These are phyloP conservation scores for Pseudogymnoascus sp. DNA, from an alignment of 2,329 filamentous ascomycete species.

Conservation along the genomic window DNA sequence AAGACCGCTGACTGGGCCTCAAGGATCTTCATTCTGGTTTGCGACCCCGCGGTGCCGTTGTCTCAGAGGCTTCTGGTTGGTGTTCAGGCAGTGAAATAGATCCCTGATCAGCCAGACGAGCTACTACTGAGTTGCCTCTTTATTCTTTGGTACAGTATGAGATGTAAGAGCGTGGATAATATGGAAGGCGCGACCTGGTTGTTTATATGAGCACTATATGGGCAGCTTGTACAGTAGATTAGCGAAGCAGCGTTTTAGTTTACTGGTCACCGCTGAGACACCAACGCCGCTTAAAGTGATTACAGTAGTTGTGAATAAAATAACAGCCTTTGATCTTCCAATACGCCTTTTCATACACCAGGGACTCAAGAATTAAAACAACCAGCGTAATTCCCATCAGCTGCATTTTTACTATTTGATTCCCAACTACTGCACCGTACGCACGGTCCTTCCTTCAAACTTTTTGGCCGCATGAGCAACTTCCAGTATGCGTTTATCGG, in stretches of 20 bases:
- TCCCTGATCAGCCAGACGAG: not conserved
- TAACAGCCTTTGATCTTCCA: not conserved
- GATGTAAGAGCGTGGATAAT: not conserved
- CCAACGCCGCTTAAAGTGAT: constrained; percentile 3
- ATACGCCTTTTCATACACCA: not conserved
- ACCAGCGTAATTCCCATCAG: not conserved
- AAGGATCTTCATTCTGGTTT: constrained; percentile 57
- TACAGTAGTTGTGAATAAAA: not conserved
- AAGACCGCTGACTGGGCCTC: constrained; percentile 64
- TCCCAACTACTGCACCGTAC: not conserved
- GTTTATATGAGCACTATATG: not conserved
- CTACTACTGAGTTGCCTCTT: not conserved
- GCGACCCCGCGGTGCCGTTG: not conserved
- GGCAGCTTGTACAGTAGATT: not conserved
- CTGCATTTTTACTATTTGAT: not conserved
- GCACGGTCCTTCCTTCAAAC: constrained; percentile 2
- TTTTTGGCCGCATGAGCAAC: constrained; percentile 7
- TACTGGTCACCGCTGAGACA: not conserved
- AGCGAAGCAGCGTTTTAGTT: constrained; percentile 9
- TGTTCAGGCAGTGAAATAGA: not conserved
- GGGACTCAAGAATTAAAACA: not conserved
- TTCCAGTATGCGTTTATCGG: constrained; percentile 1
- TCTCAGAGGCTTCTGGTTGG: not conserved
- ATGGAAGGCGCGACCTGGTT: not conserved
- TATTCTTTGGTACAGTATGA: not conserved